Base-by-base conservation (phyloP, 129 eudicot species). In the Gnaphalium uliginosum region DNA sequence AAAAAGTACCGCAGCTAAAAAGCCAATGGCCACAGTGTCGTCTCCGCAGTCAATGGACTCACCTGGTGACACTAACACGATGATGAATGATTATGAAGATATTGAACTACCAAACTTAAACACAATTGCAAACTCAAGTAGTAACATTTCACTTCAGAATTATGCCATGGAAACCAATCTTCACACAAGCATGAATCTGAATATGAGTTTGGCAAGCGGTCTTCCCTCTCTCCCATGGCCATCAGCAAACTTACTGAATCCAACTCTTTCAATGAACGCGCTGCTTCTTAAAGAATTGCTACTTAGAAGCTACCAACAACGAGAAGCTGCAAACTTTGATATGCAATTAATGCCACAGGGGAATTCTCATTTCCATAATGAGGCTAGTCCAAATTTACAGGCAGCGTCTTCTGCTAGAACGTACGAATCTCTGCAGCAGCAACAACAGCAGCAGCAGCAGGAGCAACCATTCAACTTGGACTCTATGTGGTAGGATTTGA, bases 401-500 rank as follows among this genome's bases (percentile, higher is more conserved):
- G 81, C 89, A 63, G 81, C 89, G 61, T 82, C 93, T 74, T 70
- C 86, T 21, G 63, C 86, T 70, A 79, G 83, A 80, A 83, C 78
- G 11, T 78, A 80, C 48, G 86, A 84, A 62, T 66, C 83, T 33
- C 60, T 78, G 46, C 83, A 77, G 33, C 88, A 73, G 60, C 85
- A 69, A 19, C 79, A 75, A 37, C 70, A 32, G 4, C 25, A 46
- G 48, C 48, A 46, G 5, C 18, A 79, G 22, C 85, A 75, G 81
- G 87, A 86, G 86, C 95, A 86, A 83, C 87, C 89, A 57, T 91
- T 76, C 80, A 86, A 91, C 80, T 71, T 88, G 97, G 95, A 86
- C 83, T 85, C 97, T 86, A 84, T 84, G 63, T 90, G 96, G 91
- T 90, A 87, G 84, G 18, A 14, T 46, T 46, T 46, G 53, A 46